Evolutionary conservation across 169 alveolate genomes (phyloP).

Genomic region (Theileria equi): DNA sequence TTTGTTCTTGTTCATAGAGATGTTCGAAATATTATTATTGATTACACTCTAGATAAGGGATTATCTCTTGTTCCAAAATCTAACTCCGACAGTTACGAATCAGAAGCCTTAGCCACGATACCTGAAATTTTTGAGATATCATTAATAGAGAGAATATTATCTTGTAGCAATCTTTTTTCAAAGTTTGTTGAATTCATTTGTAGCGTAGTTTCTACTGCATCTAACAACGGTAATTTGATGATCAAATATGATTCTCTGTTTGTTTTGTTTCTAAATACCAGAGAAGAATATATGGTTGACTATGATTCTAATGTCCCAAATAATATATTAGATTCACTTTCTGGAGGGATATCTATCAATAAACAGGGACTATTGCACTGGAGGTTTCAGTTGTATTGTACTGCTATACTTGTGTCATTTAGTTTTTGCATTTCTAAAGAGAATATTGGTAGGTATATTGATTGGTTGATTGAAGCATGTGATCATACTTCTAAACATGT

Average conservation of each 20-base stretch:
- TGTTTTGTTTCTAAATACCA: slow-evolving; percentile 4
- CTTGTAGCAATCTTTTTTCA: neutral
- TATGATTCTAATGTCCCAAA: too few relatives aligned
- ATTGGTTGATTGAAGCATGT: too few relatives aligned
- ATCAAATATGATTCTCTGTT: slow-evolving; percentile 45
- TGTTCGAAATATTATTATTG: neutral
- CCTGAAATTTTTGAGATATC: slow-evolving; percentile 11
- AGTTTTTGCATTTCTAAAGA: too few relatives aligned
- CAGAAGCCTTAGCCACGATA: slow-evolving; percentile 12
- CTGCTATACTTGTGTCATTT: slow-evolving; percentile 31
- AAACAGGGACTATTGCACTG: too few relatives aligned
- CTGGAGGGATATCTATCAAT: too few relatives aligned
- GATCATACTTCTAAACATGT: too few relatives aligned
- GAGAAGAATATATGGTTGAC: too few relatives aligned
- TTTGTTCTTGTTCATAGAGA: neutral
- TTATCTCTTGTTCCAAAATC: neutral
- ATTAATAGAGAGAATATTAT: slow-evolving; percentile 4
- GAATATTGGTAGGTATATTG: too few relatives aligned
- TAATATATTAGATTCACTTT: too few relatives aligned
- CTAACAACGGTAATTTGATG: slow-evolving; percentile 49
- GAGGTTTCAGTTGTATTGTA: slow-evolving; percentile 47
- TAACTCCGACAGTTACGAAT: slow-evolving; percentile 5
- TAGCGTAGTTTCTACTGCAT: slow-evolving; percentile 21
- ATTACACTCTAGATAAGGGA: slow-evolving; percentile 16
- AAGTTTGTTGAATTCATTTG: slow-evolving; percentile 31